Percentiles rank a stretch among this genome's conserved stretches.
phyloP scores from a whole-genome alignment of 176 grass and related monocot species.

The Elaeis guineensis region DNA sequence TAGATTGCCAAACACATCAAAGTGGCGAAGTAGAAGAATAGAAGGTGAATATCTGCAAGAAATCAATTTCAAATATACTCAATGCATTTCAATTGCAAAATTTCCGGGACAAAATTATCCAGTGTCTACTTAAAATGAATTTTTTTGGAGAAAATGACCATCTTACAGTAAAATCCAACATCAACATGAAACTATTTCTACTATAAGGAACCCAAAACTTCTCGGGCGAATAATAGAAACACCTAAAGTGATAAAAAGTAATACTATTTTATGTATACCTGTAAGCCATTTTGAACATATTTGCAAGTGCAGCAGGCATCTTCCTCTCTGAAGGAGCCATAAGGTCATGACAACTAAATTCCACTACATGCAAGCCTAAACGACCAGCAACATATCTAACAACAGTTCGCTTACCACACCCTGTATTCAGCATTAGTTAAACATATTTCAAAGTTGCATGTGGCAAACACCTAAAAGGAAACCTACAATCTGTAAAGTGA shows the following conservation, averaged over 20 bases:
- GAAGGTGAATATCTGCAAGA: slow-evolving; percentile 76
- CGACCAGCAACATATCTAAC: slow-evolving; percentile 68
- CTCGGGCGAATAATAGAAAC: slow-evolving; percentile 4
- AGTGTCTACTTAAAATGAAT: neutral
- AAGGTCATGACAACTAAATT: slow-evolving; percentile 86
- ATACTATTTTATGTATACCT: slow-evolving; percentile 28
- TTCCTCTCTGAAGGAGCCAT: slow-evolving; percentile 63
- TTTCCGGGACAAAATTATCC: no score
- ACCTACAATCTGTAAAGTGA: slow-evolving; percentile 1
- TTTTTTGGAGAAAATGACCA: neutral
- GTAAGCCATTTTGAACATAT: slow-evolving; percentile 73
- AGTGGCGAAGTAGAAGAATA: slow-evolving; percentile 80
- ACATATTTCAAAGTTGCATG: slow-evolving; percentile 4
- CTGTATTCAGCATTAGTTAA: slow-evolving; percentile 17
- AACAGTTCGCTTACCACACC: slow-evolving; percentile 74
- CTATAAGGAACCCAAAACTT: no score
- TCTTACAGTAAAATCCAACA: no score
- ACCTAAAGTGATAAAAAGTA: neutral
- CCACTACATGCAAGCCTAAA: slow-evolving; percentile 78
- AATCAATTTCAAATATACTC: slow-evolving; percentile 12
- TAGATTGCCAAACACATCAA: slow-evolving; percentile 62
- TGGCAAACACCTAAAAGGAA: slow-evolving; percentile 1
- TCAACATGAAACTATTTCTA: no score
- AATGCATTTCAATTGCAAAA: no score
- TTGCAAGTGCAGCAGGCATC: slow-evolving; percentile 55